Evolutionary conservation across 768 basidiomycete species (phyloP), one percentile per base, ranked within the genome.

Genomic region (Vararia minispora): DNA sequence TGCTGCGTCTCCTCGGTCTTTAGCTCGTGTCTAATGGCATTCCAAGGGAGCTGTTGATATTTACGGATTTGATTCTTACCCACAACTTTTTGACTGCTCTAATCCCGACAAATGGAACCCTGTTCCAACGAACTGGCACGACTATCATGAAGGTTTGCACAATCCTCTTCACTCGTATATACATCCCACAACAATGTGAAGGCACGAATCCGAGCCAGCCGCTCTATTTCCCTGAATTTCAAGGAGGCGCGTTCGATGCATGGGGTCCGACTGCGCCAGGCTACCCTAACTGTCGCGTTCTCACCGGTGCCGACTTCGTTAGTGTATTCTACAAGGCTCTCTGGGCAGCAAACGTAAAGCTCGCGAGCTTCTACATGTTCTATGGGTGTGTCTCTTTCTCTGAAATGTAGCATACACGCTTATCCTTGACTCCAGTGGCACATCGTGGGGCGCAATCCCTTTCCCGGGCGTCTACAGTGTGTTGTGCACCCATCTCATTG

Each of bases 361-460:
- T 90, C 31, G 74, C 88, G 42, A 86, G 73, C 49, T 84, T 82
- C 44, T 90, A 90, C 57, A 89, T 90, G 88, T 47, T 86, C 38
- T 86, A 76, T 48, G 85, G 80, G 80, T 80, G 53, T 20, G 43
- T 38, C 5, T 11, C 24, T 6, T 23, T 27, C 27, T 26, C 28
- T 40, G 16, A 17, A 7, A 24, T 12, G 26, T 30, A 28, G 3
- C 22, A 14, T 13, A 14, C 14, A 6, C 32, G 22, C 21, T 39
- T 8, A 33, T 26, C 25, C 12, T 2, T 24, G 16, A 33, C 39
- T 10, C 27, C 41, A 86, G 86, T 6, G 86, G 87, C 17, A 89
- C 87, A 1, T 86, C 80, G 10, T 90, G 85, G 84, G 87, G 83
- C 28, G 80, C 68, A 8, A 63, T 89, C 29, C 80, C 87, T 1